phyloP scores from a whole-genome alignment of 805 yeast genomes.

The Metschnikowia shivogae region DNA sequence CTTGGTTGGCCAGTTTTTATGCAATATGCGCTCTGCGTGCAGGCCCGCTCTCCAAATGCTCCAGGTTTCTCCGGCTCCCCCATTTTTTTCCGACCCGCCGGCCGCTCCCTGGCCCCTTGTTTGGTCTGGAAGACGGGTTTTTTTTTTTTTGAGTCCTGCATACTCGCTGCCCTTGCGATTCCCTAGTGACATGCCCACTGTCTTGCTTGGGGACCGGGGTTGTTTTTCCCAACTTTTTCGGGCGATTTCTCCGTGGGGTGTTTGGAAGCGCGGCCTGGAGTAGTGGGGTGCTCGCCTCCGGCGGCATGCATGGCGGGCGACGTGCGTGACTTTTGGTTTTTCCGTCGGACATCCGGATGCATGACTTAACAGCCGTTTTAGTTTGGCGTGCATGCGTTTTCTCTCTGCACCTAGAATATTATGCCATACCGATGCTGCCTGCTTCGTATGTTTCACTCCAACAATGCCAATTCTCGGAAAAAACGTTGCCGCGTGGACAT shows the following conservation, averaged over 20 bases:
- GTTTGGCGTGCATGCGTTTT: no score
- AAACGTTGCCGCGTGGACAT: no score
- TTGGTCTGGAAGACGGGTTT: no score
- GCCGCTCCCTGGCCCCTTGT: neutral
- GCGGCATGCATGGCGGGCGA: neutral
- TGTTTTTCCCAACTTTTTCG: neutral
- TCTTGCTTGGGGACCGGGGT: neutral
- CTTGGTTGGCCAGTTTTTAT: slow-evolving; percentile 6
- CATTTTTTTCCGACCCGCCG: neutral
- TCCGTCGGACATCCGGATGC: neutral
- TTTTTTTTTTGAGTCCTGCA: no score
- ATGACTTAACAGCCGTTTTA: no score
- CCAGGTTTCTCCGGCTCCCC: slow-evolving; percentile 22
- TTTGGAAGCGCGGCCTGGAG: slow-evolving; percentile 3
- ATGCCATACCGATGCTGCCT: no score
- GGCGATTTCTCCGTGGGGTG: slow-evolving; percentile 1
- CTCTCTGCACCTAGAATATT: no score
- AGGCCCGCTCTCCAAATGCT: slow-evolving; percentile 8
- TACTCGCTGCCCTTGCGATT: no score
- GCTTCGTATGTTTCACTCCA: no score
- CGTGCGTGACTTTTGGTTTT: slow-evolving; percentile 2
- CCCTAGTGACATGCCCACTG: no score
- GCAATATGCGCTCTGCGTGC: slow-evolving; percentile 10
- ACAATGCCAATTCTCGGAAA: no score
- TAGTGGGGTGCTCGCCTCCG: slow-evolving; percentile 2